Conservation (phyloP, 345 rosid species). For the Corchorus capsularis region DNA sequence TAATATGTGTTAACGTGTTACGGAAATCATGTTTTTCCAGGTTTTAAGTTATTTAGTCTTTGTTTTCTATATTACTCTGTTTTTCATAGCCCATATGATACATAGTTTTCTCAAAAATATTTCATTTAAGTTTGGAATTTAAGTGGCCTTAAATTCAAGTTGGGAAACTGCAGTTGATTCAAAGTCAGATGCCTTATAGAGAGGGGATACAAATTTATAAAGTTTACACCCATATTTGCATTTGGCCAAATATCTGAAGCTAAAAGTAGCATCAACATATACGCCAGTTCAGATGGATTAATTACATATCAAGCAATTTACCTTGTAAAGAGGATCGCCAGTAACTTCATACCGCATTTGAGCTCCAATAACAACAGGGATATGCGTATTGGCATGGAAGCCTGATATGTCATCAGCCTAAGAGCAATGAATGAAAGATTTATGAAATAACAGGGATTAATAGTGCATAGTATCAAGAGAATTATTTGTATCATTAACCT, state of each 20-base stretch:
- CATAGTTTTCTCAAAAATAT: not conserved
- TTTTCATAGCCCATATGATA: not conserved
- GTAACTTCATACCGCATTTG: conserved; percentile 94
- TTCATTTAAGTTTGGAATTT: not conserved
- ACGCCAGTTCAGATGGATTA: not conserved
- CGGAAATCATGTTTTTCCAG: not conserved
- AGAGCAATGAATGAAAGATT: conserved; percentile 19
- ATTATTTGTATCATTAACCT: not conserved
- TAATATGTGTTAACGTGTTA: not conserved
- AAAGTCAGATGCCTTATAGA: not conserved
- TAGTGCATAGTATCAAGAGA: too few relatives aligned
- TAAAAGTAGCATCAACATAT: too few relatives aligned
- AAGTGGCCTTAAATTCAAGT: not conserved
- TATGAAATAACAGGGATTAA: conserved; percentile 2
- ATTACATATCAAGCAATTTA: conserved; percentile 26
- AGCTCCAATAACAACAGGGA: conserved; percentile 86
- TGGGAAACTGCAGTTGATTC: not conserved
- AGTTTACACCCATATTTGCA: too few relatives aligned
- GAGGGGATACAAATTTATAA: not conserved
- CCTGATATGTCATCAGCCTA: conserved; percentile 92
- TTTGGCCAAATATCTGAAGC: too few relatives aligned
- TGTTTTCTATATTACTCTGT: not conserved
- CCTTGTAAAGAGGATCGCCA: conserved; percentile 89
- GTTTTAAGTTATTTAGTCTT: not conserved
- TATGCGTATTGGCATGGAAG: conserved; percentile 89